Conservation (phyloP, 2,329 filamentous ascomycete species). For the Aureobasidium subglaciale region DNA sequence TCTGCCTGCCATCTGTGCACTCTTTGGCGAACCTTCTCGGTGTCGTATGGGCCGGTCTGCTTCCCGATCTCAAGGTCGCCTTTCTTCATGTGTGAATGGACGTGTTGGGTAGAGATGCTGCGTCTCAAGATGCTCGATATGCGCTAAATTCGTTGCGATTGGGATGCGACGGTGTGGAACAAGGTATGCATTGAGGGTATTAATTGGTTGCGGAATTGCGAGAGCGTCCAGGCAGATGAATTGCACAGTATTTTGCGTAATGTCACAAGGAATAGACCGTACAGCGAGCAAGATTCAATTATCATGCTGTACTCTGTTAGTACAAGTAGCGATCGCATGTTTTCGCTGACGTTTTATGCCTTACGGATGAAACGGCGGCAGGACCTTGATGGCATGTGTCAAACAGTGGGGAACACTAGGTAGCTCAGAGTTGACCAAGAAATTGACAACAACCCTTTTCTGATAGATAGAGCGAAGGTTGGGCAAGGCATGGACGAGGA, state of each 20-base stretch:
- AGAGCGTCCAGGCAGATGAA: no score
- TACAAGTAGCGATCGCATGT: background rate
- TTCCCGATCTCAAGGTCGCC: constrained; percentile 9
- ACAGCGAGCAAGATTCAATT: background rate
- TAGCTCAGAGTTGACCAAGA: background rate
- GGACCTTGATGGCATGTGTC: constrained; percentile 7
- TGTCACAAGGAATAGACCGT: no score
- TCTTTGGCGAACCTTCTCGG: constrained; percentile 57
- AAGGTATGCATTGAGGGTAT: background rate
- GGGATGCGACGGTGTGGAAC: background rate
- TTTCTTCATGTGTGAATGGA: background rate
- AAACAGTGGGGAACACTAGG: background rate
- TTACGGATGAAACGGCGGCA: constrained; percentile 7
- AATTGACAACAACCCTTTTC: background rate
- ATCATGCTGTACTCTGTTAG: background rate
- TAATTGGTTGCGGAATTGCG: background rate
- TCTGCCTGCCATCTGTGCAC: constrained; percentile 80
- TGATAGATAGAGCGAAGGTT: background rate
- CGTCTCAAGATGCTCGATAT: background rate
- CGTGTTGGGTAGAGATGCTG: background rate
- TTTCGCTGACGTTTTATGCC: background rate
- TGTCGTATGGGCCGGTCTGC: constrained; percentile 11
- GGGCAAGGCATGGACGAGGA: background rate
- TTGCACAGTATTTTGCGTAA: no score
- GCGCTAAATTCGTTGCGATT: background rate